Conservation (phyloP, 2,329 filamentous ascomycete genomes). For the Pseudogymnoascus sp. region DNA sequence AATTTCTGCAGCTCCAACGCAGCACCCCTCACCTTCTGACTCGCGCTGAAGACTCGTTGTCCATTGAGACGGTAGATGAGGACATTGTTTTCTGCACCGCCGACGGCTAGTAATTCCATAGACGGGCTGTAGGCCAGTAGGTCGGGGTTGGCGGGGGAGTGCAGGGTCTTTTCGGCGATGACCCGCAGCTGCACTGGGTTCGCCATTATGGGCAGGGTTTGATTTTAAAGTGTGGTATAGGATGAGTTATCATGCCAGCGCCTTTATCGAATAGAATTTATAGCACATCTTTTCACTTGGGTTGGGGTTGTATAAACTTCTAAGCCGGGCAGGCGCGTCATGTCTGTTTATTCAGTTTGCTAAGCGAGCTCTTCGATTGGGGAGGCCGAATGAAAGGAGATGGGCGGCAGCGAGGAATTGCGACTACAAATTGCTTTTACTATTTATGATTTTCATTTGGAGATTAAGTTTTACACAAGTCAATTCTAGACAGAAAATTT, state of each 20-base stretch:
- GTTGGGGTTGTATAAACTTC: not conserved
- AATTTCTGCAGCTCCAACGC: slow-evolving; percentile 33
- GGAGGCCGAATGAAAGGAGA: not conserved
- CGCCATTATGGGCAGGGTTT: slow-evolving; percentile 7
- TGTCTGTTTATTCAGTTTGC: slow-evolving; percentile 8
- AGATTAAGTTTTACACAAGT: not conserved
- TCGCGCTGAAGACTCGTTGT: slow-evolving; percentile 55
- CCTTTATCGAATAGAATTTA: not conserved
- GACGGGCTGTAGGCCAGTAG: slow-evolving; percentile 72
- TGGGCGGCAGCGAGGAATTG: not conserved
- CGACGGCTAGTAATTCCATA: slow-evolving; percentile 74
- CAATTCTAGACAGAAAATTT: not conserved
- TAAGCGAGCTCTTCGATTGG: slow-evolving; percentile 1
- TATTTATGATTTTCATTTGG: not conserved
- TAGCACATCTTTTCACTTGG: not conserved
- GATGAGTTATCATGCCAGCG: not conserved
- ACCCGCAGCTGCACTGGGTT: slow-evolving; percentile 35
- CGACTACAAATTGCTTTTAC: not conserved
- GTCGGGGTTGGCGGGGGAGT: slow-evolving; percentile 45
- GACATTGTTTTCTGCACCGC: slow-evolving; percentile 60
- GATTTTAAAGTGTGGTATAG: not conserved
- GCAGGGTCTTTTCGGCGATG: slow-evolving; percentile 51
- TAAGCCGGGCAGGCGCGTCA: slow-evolving; percentile 2
- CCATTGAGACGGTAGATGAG: slow-evolving; percentile 73
- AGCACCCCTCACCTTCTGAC: slow-evolving; percentile 29